Evolutionary conservation across 2,329 filamentous ascomycete species (phyloP), one percentile per base, ranked within the genome.

Genomic region (Fusarium sp.): DNA sequence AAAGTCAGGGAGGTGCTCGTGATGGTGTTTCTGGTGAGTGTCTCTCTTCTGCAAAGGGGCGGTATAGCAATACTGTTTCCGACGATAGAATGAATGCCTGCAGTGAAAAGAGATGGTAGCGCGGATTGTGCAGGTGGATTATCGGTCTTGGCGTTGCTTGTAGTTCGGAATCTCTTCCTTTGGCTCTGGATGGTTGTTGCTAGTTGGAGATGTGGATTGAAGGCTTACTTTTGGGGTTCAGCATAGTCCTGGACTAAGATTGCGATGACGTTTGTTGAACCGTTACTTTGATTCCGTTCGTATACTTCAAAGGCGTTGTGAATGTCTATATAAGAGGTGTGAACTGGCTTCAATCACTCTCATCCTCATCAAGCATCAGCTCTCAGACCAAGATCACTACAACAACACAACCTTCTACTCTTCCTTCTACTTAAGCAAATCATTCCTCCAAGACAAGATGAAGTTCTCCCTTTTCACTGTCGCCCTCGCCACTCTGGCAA

Each of bases 381-480:
- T 57, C 24, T 9, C 53, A 51, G 12, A 38, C n/a, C 27, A 40
- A 20, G 27, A 42, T 33, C 53, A 61, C 31, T 27, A 46, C 60
- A 61, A 12, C 12, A 58, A 29, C 38, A 49, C 17, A 42, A 20
- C 31, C 22, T 59, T 27, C 24, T 16, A 17, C 17, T 44, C 20
- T 44, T 17, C 5, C 14, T 38, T 29, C 24, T n/a, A n/a, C 27
- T 14, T 27, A 27, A 51, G 17, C 4, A 38, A 38, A 9, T 2
- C 33, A 10, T 14, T 29, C 29, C 16, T 6, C 16, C 24, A 59
- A 64, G 56, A 35, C 63, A 76, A 65, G 5, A 79, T 79, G 78
- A 79, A 77, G 69, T 68, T 76, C 65, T 72, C 75, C 51, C 46
- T 76, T 35, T 6, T 75, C 57, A 36, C 75, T 44, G 29, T 71